phyloP scores from a whole-genome alignment of 805 yeast species.

The Metschnikowia chrysomelidarum region DNA sequence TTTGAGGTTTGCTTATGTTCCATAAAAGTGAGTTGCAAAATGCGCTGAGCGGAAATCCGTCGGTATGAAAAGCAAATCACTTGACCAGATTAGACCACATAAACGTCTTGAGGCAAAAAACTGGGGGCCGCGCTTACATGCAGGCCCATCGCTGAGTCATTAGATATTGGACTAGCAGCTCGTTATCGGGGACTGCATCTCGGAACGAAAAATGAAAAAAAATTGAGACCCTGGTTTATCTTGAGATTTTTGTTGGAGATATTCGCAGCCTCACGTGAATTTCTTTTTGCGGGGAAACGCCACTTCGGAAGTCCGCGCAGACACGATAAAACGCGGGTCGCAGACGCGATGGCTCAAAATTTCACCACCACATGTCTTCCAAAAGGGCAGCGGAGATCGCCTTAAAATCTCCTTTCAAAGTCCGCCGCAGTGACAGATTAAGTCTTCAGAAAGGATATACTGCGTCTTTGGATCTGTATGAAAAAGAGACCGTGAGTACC shows the following conservation, averaged over 20 bases:
- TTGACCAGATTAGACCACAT: too few species aligned
- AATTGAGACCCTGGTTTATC: too few species aligned
- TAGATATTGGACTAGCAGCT: too few species aligned
- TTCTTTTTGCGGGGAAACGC: too few species aligned
- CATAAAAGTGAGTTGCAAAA: too few species aligned
- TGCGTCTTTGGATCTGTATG: too few species aligned
- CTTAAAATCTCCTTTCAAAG: conserved; percentile 4
- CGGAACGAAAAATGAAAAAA: conserved; percentile 1
- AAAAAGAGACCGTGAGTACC: too few species aligned
- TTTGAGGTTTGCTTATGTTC: too few species aligned
- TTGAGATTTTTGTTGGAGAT: too few species aligned
- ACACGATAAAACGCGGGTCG: conserved; percentile 4
- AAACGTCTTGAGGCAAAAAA: neutral
- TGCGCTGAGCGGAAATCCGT: too few species aligned
- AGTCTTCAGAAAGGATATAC: neutral
- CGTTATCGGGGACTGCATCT: neutral
- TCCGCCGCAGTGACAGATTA: conserved; percentile 6
- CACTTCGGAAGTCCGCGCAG: conserved; percentile 10
- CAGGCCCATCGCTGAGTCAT: conserved; percentile 6
- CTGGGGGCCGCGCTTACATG: conserved; percentile 4
- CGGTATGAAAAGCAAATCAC: too few species aligned
- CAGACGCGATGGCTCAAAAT: neutral
- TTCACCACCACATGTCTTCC: conserved; percentile 2
- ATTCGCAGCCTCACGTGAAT: too few species aligned
- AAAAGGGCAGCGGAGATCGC: conserved; percentile 6